Base-by-base conservation (phyloP, 805 yeast genomes). In the Kuraishia capsulata region DNA sequence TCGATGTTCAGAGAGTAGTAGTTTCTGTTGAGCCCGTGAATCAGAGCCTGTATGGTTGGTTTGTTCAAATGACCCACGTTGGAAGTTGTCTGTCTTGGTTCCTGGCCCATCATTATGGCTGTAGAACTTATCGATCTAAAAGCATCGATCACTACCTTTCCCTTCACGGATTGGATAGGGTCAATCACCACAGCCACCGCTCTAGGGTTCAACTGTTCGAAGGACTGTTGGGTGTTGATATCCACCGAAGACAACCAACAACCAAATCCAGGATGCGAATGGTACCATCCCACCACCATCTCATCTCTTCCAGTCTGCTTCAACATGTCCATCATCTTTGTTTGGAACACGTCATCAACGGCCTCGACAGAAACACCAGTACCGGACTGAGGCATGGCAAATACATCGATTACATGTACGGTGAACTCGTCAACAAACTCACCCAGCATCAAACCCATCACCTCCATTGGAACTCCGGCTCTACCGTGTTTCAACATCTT, bases 261-360 rank as follows among this genome's bases (percentile, higher is more conserved):
- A n/a, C 98, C 98, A 59, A 90, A 92, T 14, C 98, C 98, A 4
- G 98, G 98, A 64, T 92, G 98, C 11, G 97, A 89, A 59, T 92
- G 99, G 67, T 92, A 92, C 99, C 99, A 92, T 25, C 99, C 99
- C 36, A 92, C 99, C 39, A 92, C 98, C 86, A 86, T 88, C 59
- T 92, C 95, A 62, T 89, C 97, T 61, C 99, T 75, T n/a, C 99
- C 99, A 1, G 98, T 92, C 61, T 92, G 98, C 63, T 84, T 80
- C 54, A 92, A 73, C 98, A 92, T 92, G 56, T 92, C 99, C 98
- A 92, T 92, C 98, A 92, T 94, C 57, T 81, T 85, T 3, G 97
- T 89, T 61, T 92, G 98, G 67, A 92, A 92, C 37, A 94, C 97
- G 59, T 94, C 97, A 59, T 94, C 99, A 25, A 92, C 98, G 1